Evolutionary conservation across 2,329 filamentous ascomycete genomes (phyloP), one percentile per base, ranked within the genome.

Genomic region (Ilyonectria sp.): DNA sequence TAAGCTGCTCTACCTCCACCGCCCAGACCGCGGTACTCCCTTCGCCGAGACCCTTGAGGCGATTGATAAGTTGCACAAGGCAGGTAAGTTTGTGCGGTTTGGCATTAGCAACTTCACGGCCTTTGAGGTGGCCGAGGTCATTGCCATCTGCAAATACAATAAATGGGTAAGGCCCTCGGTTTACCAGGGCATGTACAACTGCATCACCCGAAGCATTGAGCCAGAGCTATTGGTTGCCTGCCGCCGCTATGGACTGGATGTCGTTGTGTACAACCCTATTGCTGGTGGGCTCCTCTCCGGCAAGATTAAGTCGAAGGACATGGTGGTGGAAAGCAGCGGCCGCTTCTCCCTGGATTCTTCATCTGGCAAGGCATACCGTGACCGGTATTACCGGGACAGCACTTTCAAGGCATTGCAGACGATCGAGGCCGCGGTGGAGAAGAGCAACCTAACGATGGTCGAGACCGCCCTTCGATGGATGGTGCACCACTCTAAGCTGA

Each of bases 131-230:
- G 94, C 94, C 0, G 94, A 97, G 82, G 89, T 97, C 10, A 92
- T 92, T 64, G 88, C 94, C 80, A 91, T 90, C 44, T 95, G 93
- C 85, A 92, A 92, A 74, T 90, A 92, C 81, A 91, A 93, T 75
- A 89, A 89, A 68, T 97, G 93, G 93, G 92, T 97, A 17, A 88
- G 91, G 44, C 94, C 94, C 1, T 94, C 92, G 1, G 90, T 97
- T 63, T 97, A 94, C 81, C 94, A 96, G 81, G 94, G 87, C 74
- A 95, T 97, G 93, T 95, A 95, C 82, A 95, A 95, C 80, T 89
- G 88, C 64, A 93, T 95, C 72, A 93, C 91, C 23, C 89, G 94
- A 59, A 89, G 88, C 61, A 91, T 95, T 69, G 94, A 96, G 79
- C 79, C 87, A 1, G 93, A 96, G 79, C 84, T 96, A 47, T 86